These are phyloP conservation scores for Neurospora intermedia DNA, from an alignment of 495 filamentous ascomycete species.

Conservation along the genomic window DNA sequence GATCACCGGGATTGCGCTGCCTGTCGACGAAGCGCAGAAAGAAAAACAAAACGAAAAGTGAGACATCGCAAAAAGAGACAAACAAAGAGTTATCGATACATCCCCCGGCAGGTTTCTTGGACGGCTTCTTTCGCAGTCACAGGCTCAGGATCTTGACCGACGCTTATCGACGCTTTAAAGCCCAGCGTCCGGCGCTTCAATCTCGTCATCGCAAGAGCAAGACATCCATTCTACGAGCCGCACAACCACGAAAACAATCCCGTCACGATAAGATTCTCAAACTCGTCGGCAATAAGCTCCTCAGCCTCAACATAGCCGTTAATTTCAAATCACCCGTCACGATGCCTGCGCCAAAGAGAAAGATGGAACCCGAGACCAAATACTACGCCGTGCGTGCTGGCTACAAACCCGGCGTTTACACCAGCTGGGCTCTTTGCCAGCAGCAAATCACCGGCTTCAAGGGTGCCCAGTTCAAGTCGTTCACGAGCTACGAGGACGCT, in stretches of 20 bases:
- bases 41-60: neutral
- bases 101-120: neutral
- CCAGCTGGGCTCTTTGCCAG: conserved; percentile 70
- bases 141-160: neutral
- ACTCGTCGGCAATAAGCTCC: neutral
- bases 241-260: neutral
- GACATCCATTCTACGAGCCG: neutral
- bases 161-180: neutral
- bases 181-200: neutral
- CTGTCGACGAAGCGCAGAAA: neutral
- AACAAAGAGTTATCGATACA: neutral
- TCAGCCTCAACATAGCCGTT: neutral
- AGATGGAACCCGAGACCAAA: conserved; percentile 31
- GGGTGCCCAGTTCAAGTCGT: conserved; percentile 78
- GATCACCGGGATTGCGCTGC: neutral
- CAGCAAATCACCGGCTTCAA: conserved; percentile 77
- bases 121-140: neutral
- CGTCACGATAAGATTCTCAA: neutral
- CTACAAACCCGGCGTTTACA: conserved; percentile 74
- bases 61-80: neutral
- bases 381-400: conserved; percentile 83
- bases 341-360: neutral
- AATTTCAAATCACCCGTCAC: neutral
- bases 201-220: neutral
- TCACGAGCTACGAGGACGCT: conserved; percentile 65